Percentiles rank a stretch among this genome's conserved stretches.
Conservation (phyloP, 1,284 basidiomycete genomes). For the Ceratobasidium theobromae region DNA sequence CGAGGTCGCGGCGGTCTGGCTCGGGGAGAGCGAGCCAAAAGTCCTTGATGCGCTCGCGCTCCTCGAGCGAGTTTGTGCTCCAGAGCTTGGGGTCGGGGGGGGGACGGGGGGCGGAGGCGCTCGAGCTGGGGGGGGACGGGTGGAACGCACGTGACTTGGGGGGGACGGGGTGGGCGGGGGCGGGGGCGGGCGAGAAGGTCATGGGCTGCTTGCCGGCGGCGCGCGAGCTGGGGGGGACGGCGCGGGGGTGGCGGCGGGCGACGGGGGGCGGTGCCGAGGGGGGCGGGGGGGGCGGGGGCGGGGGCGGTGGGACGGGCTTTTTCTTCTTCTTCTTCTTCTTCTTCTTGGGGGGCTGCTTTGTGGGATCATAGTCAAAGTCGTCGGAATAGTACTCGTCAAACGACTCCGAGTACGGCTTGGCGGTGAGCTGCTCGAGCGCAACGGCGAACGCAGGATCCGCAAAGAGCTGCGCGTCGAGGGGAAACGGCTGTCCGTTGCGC, state of each 20-base stretch:
- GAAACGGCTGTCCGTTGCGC: constrained; percentile 49
- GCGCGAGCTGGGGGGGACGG: constrained; percentile 56
- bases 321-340: constrained; percentile 45
- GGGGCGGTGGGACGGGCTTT: constrained; percentile 37
- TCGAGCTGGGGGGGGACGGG: constrained; percentile 69
- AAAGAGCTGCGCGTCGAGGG: constrained; percentile 59
- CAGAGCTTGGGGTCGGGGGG: constrained; percentile 61
- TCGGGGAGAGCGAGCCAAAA: constrained; percentile 94
- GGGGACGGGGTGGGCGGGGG: constrained; percentile 45
- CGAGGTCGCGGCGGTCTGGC: constrained; percentile 84
- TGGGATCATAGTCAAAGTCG: constrained; percentile 50
- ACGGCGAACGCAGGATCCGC: constrained; percentile 56
- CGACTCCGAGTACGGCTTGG: constrained; percentile 40
- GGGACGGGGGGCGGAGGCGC: constrained; percentile 39
- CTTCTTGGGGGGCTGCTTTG: constrained; percentile 36
- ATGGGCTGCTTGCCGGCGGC: constrained; percentile 79
- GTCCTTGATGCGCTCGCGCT: constrained; percentile 94
- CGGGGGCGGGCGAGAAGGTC: constrained; percentile 48
- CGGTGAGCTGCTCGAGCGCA: constrained; percentile 56
- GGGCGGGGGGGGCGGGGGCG: constrained; percentile 39
- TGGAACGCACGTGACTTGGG: constrained; percentile 54
- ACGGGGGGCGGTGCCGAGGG: constrained; percentile 45
- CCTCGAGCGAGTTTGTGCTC: constrained; percentile 86
- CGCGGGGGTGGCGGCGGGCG: background rate
- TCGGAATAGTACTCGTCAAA: constrained; percentile 45